These are phyloP conservation scores for Tolypocladium paradoxum DNA, from an alignment of 2,329 filamentous ascomycete genomes.

Conservation along the genomic window DNA sequence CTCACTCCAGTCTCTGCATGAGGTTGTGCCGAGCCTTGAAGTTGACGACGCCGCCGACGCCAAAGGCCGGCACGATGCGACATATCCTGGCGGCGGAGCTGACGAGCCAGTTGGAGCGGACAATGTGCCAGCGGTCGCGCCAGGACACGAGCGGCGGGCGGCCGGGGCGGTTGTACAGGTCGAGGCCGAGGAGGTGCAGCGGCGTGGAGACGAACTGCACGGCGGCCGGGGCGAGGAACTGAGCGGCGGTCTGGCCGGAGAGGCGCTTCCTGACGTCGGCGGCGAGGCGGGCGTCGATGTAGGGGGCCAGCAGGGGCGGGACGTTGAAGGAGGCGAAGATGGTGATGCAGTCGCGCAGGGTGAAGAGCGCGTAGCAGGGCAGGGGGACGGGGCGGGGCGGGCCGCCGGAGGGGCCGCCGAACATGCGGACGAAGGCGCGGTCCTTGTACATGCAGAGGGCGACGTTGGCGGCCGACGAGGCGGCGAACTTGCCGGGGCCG, in stretches of 20 bases:
- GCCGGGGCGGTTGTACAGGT: constrained; percentile 67
- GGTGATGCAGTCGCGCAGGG: constrained; percentile 72
- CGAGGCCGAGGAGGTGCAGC: constrained; percentile 72
- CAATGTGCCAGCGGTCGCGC: constrained; percentile 51
- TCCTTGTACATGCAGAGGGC: constrained; percentile 84
- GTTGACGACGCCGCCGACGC: constrained; percentile 80
- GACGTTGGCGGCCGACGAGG: constrained; percentile 74
- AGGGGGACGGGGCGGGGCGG: constrained; percentile 50
- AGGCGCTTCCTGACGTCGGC: constrained; percentile 33
- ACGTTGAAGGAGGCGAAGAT: constrained; percentile 91
- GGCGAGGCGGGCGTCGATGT: constrained; percentile 44
- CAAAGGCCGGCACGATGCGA: constrained; percentile 81
- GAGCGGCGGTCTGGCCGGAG: constrained; percentile 53
- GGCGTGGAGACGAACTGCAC: constrained; percentile 76
- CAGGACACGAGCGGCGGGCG: constrained; percentile 24
- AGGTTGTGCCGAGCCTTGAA: constrained; percentile 54
- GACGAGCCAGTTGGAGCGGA: constrained; percentile 66
- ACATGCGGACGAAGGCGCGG: constrained; percentile 71
- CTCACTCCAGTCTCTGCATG: constrained; percentile 48
- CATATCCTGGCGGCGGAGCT: constrained; percentile 68
- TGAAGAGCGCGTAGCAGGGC: constrained; percentile 68
- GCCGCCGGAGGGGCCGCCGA: constrained; percentile 47
- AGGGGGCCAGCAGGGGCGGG: constrained; percentile 65
- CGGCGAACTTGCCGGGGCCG: constrained; percentile 69
- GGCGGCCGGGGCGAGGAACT: constrained; percentile 69